Evolutionary conservation across 495 filamentous ascomycete species (phyloP), one percentile per base, ranked within the genome.

Genomic region (Penicillium angulare): DNA sequence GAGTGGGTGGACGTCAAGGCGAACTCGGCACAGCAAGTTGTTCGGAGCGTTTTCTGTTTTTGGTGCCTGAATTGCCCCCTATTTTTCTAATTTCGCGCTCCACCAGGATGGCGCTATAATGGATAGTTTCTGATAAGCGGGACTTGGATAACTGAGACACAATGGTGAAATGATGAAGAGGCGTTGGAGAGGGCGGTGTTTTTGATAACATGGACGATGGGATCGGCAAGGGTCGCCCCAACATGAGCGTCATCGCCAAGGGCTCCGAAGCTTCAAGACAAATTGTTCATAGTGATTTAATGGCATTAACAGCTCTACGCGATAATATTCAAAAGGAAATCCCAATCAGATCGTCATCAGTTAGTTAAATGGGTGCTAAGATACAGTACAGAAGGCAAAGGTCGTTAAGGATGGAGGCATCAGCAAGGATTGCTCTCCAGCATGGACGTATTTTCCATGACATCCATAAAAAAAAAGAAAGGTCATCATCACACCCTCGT

Each of bases 311-410:
- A n/a, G n/a, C n/a, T n/a, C n/a, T n/a, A n/a, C n/a, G n/a, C n/a
- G n/a, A n/a, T n/a, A n/a, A n/a, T n/a, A 9, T 35, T 39, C 5
- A 26, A 15, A 15, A 33, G 20, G 41, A 16, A 13, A 17, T 12
- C 8, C 2, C 24, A 21, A 32, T 45, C 61, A 59, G 54, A 51
- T 64, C 58, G 46, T 65, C 56, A 62, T 65, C 61, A 63, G 59
- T 59, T 61, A 68, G 63, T 63, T 70, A 74, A 75, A 75, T 71
- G 59, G 60, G 68, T 63, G 69, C 69, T 74, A 75, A 74, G 69
- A 70, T 75, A 75, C 68, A 73, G 48, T 65, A 71, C 65, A 72
- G 64, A 75, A 64, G 64, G 60, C 65, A 61, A 70, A 60, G 51
- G 68, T 75, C 69, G 68, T 73, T 64, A 71, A 52, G 60, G 61